Conservation (phyloP, 805 yeast genomes). For the Helenozyma rhizophorensis region DNA sequence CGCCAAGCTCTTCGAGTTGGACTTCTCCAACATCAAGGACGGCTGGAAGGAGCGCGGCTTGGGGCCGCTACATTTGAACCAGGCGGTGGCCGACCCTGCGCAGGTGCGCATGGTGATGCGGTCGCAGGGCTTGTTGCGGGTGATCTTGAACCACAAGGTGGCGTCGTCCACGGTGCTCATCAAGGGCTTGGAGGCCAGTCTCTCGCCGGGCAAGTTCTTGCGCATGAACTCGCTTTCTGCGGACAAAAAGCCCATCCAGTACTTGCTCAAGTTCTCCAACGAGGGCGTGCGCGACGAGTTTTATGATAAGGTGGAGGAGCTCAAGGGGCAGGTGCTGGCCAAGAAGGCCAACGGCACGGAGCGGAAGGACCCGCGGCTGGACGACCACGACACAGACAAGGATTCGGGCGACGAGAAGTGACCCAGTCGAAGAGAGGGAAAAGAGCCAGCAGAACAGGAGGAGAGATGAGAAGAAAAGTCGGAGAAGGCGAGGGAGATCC, state of each 20-base stretch:
- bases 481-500: too few species aligned
- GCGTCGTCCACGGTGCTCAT: constrained; percentile 56
- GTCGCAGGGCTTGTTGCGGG: constrained; percentile 78
- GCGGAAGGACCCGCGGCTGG: background rate
- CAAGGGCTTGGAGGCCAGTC: constrained; percentile 83
- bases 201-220: constrained; percentile 77
- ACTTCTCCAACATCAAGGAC: constrained; percentile 55
- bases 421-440: too few species aligned
- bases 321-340: constrained; percentile 17
- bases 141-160: constrained; percentile 73
- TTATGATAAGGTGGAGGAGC: constrained; percentile 44
- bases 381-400: background rate
- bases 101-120: constrained; percentile 82
- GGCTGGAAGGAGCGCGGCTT: constrained; percentile 98
- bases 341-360: background rate
- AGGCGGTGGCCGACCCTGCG: constrained; percentile 27
- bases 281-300: constrained; percentile 57
- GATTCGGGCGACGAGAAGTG: too few species aligned
- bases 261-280: constrained; percentile 69
- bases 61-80: constrained; percentile 81
- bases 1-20: constrained; percentile 75
- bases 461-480: too few species aligned
- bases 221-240: constrained; percentile 63
- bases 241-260: constrained; percentile 71
- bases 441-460: too few species aligned